Evolutionary conservation across 2,329 filamentous ascomycete species (phyloP).

Genomic region (Phialemoniopsis sp.): DNA sequence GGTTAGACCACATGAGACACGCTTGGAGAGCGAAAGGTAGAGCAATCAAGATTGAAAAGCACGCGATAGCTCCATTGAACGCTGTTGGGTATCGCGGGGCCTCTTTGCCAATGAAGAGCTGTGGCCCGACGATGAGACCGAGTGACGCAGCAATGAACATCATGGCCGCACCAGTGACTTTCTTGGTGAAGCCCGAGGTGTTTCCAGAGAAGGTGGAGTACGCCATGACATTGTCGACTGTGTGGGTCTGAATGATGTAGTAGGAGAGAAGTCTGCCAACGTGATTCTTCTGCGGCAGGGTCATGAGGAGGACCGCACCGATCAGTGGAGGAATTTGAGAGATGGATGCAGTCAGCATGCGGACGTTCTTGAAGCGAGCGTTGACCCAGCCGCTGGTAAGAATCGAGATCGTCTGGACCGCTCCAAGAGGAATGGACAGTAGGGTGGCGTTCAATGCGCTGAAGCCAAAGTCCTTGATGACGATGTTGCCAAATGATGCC

Average conservation of each 20-base stretch:
- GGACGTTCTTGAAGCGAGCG: slow-evolving; percentile 11
- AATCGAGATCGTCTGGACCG: too few relatives aligned
- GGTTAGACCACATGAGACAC: slow-evolving; percentile 46
- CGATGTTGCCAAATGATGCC: too few relatives aligned
- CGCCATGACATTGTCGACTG: slow-evolving; percentile 31
- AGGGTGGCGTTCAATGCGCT: slow-evolving; percentile 32
- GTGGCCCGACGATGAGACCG: slow-evolving; percentile 57
- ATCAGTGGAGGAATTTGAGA: slow-evolving; percentile 11
- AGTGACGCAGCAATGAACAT: slow-evolving; percentile 58
- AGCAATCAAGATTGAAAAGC: slow-evolving; percentile 48
- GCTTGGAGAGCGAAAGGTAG: slow-evolving; percentile 44
- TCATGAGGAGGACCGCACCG: slow-evolving; percentile 13
- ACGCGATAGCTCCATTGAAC: slow-evolving; percentile 61
- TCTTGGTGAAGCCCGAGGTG: too few relatives aligned
- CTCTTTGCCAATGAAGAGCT: slow-evolving; percentile 48
- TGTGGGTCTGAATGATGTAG: slow-evolving; percentile 11
- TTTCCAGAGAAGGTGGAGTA: slow-evolving; percentile 51
- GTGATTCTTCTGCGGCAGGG: slow-evolving; percentile 5
- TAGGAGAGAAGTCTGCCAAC: slow-evolving; percentile 7
- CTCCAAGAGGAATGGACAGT: slow-evolving; percentile 12
- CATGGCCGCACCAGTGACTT: too few relatives aligned
- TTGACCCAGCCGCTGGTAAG: too few relatives aligned
- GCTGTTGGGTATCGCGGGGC: slow-evolving; percentile 54
- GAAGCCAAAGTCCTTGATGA: slow-evolving; percentile 45
- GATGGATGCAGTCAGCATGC: slow-evolving; percentile 1